Conservation (phyloP, 106 monocot genomes). For the Dioscorea alata region DNA sequence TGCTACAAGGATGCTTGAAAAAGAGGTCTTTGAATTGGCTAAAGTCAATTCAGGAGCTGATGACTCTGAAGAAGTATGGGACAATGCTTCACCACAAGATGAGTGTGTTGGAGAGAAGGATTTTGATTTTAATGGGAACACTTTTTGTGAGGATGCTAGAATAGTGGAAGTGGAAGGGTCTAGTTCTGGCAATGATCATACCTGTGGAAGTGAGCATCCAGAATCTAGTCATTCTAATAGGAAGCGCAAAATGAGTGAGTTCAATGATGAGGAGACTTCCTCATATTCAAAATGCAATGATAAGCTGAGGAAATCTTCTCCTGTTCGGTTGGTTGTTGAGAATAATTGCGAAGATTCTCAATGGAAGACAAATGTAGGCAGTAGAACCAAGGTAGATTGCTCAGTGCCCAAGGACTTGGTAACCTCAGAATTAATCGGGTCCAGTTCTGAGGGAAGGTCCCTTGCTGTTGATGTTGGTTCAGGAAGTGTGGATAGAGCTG, state of each 20-base stretch:
- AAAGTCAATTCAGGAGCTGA: conserved; percentile 1
- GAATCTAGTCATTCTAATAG: not conserved
- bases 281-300: conserved; percentile 7
- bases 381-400: not conserved
- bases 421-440: not conserved
- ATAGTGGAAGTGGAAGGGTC: conserved; percentile 7
- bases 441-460: conserved; percentile 4
- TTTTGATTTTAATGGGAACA: not conserved
- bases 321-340: not conserved
- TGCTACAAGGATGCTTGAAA: not conserved
- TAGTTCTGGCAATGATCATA: conserved; percentile 3
- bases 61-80: not conserved
- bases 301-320: conserved; percentile 1
- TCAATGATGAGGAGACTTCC: not conserved
- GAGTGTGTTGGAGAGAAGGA: conserved; percentile 3
- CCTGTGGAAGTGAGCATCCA: not conserved
- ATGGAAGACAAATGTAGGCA: not conserved
- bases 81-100: conserved; percentile 10
- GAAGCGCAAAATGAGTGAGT: not conserved
- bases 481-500: not conserved
- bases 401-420: not conserved
- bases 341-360: not conserved
- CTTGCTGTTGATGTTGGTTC: conserved; percentile 5
- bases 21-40: conserved; percentile 1
- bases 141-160: conserved; percentile 3